Base-by-base conservation (phyloP, 805 yeast species). In the Candida glaebosa region DNA sequence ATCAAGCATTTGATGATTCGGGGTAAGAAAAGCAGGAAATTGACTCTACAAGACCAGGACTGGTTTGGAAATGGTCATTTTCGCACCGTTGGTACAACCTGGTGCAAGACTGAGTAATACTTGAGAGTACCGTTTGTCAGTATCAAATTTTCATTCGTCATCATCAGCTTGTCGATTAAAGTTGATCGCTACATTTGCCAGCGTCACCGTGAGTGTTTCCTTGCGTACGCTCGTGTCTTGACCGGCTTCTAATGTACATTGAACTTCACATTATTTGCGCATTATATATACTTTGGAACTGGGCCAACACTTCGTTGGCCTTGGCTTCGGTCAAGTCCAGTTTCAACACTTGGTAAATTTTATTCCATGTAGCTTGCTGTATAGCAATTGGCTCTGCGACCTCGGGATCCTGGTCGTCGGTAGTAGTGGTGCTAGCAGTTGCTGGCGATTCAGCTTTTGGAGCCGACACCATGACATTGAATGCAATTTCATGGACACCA, bases 391-490 rank as follows among this genome's bases (percentile, higher is more conserved):
- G 39, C 25, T 37, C 38, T 10, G 41, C 28, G 18, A 33, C 36
- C 16, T 36, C 45, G 19, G 12, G 36, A 3, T 41, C 31, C 14
- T 24, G 34, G 3, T 40, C 32, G 10, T 12, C 45, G 6, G 10
- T 10, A 22, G 26, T 6, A 22, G 26, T 22, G 6, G 26, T 7
- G 6, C 9, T 7, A 7, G 6, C 9, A 22, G 6, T 10, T 22
- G 6, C 10, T 16, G 40, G 38, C n/a, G 42, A 10, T 24, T 31
- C n/a, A 5, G 38, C 37, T n/a, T 40, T 38, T 5, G 58, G 49
- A n/a, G 49, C 48, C 15, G 67, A 53, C 3, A 73, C 57, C 75
- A 77, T 69, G 3, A 74, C 76, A 40, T 67, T 75, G 39, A 77
- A 60, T 3, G 64, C 52, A 3, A 73, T 54, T 39, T 58, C 56